Base-by-base conservation (phyloP, 2,329 filamentous ascomycete species). In the Fusarium pseudoanthophilum region DNA sequence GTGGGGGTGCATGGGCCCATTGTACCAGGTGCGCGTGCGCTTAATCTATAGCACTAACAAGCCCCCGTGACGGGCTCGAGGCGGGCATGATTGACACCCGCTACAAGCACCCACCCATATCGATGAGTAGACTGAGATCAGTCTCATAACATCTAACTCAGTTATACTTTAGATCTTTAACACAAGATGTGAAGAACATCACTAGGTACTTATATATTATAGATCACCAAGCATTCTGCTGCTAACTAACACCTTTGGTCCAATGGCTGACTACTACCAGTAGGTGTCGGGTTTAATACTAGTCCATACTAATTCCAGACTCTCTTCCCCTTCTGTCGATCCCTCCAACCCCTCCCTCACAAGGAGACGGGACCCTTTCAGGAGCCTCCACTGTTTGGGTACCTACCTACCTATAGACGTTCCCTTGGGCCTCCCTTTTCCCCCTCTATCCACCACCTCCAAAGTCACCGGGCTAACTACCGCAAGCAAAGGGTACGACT, bases 1-100 rank as follows among this genome's bases (percentile, higher is more conserved):
- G 75, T 74, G 73, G 72, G 75, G 71, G 53, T 62, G 75, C 59
- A 62, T 57, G 65, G 72, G 64, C 55, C 58, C 26, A 46, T 32
- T 32, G 46, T 40, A 37, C 62, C 39, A 45, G 42, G 73, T 69
- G 60, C 57, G 72, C 61, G 48, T 71, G 60, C 58, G 46, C 66
- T 42, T 51, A 42, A 59, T 67, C 46, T 56, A 30, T 39, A 40
- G 37, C 42, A 42, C 69, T 53, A 59, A 55, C 24, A 39, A 43
- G 64, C 56, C 71, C 56, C 56, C 71, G 57, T 74, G 64, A 72
- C 40, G 51, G 26, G 46, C 39, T 21, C n/a, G 34, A 39, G 24
- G 34, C 28, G 28, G 28, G 28, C 51, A 40, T 34, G 26, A 69
- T 74, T 74, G 52, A 48, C 71, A 74, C 71, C 48, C 24, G 32